phyloP scores from a whole-genome alignment of 345 rosid species.

The Brassica rapa region DNA sequence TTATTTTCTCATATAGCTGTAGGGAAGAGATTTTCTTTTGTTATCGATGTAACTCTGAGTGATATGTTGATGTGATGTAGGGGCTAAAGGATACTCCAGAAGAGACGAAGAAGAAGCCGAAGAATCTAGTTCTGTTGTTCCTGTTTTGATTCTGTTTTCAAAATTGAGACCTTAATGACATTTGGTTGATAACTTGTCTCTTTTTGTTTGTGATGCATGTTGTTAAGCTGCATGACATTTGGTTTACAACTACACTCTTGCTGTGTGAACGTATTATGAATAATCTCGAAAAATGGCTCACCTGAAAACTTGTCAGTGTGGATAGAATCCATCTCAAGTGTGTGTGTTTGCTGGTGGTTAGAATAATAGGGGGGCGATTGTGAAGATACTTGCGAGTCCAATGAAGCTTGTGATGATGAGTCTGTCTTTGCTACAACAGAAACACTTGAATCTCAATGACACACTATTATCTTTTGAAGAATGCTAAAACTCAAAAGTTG shows the following conservation, averaged over 20 bases:
- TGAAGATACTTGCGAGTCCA: constrained; percentile 27
- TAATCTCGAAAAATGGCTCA: constrained; percentile 1
- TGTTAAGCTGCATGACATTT: constrained; percentile 19
- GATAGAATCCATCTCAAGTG: constrained; percentile 5
- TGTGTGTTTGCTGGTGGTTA: neutral
- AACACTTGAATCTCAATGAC: neutral
- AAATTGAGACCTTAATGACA: neutral
- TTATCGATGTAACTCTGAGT: constrained; percentile 10
- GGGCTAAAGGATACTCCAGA: constrained; percentile 28
- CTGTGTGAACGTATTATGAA: constrained; percentile 10
- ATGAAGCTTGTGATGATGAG: constrained; percentile 29
- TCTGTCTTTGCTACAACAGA: neutral
- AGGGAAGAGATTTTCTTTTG: neutral
- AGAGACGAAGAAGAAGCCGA: constrained; percentile 28
- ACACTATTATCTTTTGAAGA: neutral
- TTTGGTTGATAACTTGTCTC: constrained; percentile 2
- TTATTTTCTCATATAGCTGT: neutral
- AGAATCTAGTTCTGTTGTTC: neutral
- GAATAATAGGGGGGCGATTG: neutral
- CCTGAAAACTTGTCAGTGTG: neutral
- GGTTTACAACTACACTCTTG: constrained; percentile 6
- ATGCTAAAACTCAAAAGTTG: neutral
- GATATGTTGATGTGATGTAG: constrained; percentile 24
- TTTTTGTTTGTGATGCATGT: constrained; percentile 18
- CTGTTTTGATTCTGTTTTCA: constrained; percentile 8